These are phyloP conservation scores for Chrysoporthe austroafricana DNA, from an alignment of 2,329 filamentous ascomycete species.

Conservation along the genomic window DNA sequence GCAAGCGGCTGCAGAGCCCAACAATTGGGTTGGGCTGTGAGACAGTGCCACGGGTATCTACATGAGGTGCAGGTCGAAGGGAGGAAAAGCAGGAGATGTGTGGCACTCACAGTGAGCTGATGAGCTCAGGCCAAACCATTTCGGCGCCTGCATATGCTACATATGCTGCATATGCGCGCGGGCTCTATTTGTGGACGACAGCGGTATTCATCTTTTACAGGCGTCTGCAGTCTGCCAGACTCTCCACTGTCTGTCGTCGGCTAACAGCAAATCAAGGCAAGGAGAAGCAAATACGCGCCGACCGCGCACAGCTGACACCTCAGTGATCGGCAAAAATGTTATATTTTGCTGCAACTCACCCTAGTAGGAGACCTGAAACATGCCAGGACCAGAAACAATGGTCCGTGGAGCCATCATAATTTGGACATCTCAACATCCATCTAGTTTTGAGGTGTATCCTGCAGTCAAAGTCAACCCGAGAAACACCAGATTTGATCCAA, in stretches of 20 bases:
- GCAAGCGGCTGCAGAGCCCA: neutral
- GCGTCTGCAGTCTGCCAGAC: neutral
- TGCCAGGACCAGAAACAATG: neutral
- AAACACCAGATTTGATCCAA: neutral
- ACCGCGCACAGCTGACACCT: conserved; percentile 11
- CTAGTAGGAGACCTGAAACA: no score
- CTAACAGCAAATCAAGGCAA: conserved; percentile 19
- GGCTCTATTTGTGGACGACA: neutral
- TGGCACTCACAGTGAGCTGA: neutral
- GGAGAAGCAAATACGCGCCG: conserved; percentile 8
- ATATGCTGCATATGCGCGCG: neutral
- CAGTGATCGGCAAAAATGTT: conserved; percentile 17
- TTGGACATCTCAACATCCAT: neutral
- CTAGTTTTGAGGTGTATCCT: neutral
- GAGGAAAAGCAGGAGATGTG: neutral
- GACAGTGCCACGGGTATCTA: conserved; percentile 16
- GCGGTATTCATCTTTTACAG: neutral
- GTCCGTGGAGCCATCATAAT: neutral
- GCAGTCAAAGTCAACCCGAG: neutral
- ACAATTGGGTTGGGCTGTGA: conserved; percentile 11
- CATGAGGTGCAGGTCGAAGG: conserved; percentile 1
- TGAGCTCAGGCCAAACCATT: neutral
- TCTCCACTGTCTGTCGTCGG: neutral
- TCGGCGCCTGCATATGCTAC: no score
- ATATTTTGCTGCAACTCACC: neutral